Percentiles rank a stretch among this genome's conserved stretches.
Evolutionary conservation across 148 eudicot genomes (phyloP).

Genomic region (Gaultheria prostrata): DNA sequence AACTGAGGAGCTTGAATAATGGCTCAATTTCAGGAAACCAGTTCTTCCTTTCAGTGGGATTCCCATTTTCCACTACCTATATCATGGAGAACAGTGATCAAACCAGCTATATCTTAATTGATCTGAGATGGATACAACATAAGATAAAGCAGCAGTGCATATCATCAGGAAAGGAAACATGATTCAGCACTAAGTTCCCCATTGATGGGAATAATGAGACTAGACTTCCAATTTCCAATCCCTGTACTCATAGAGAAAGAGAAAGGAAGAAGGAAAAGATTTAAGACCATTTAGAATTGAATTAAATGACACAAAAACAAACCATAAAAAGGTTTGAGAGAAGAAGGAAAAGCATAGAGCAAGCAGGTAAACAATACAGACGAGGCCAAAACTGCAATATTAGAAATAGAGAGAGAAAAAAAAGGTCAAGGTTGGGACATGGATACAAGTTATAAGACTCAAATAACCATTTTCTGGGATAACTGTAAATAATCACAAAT

Average conservation of each 20-base stretch:
- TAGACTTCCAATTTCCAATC: background rate
- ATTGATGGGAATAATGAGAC: background rate
- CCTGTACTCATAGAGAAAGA: background rate
- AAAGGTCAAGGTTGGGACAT: background rate
- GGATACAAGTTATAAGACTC: background rate
- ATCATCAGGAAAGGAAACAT: background rate
- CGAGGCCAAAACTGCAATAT: background rate
- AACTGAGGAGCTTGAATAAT: constrained; percentile 91
- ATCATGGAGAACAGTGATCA: constrained; percentile 1
- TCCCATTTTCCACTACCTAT: constrained; percentile 85
- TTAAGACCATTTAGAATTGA: background rate
- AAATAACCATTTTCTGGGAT: background rate
- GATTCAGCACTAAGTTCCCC: background rate
- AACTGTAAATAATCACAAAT: background rate
- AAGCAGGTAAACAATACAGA: background rate
- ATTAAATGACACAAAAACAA: background rate
- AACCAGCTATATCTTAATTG: background rate
- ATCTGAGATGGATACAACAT: background rate
- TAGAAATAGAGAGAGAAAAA: background rate
- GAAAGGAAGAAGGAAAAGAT: background rate
- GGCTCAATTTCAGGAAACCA: constrained; percentile 99
- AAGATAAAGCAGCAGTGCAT: background rate
- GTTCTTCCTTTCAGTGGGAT: constrained; percentile 68
- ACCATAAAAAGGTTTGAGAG: background rate
- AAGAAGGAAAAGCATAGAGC: background rate